phyloP scores from a whole-genome alignment of 106 monocot species.

The Phalaenopsis equestris region DNA sequence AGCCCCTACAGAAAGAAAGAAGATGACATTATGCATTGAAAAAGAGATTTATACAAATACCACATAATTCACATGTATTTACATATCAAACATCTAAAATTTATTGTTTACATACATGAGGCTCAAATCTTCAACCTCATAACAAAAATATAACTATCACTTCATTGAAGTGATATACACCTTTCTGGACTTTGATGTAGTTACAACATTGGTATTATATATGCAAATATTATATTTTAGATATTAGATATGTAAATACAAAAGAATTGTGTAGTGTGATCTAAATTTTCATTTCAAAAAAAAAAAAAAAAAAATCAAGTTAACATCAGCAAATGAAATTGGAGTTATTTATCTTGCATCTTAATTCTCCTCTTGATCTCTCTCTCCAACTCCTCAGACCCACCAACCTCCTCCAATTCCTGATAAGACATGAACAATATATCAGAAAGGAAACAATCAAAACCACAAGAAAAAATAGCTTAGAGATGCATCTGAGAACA shows the following conservation, averaged over 20 bases:
- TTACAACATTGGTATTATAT: too few species aligned
- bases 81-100: too few species aligned
- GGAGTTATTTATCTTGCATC: background rate
- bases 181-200: too few species aligned
- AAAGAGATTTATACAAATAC: background rate
- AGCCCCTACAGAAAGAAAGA: background rate
- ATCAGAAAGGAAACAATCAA: background rate
- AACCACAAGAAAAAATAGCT: background rate
- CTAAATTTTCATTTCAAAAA: background rate
- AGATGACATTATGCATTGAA: background rate
- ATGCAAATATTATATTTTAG: too few species aligned
- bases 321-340: background rate
- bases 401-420: constrained; percentile 90
- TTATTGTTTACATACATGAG: too few species aligned
- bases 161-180: too few species aligned
- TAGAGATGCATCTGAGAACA: background rate
- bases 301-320: background rate
- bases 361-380: constrained; percentile 53
- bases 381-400: constrained; percentile 69
- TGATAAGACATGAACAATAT: constrained; percentile 7
- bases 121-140: too few species aligned
- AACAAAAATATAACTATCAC: too few species aligned
- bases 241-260: too few species aligned
- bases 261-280: too few species aligned
- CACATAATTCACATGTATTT: too few species aligned